Evolutionary conservation across 2,329 filamentous ascomycete species (phyloP).

Genomic region (Tolypocladium inflatum): DNA sequence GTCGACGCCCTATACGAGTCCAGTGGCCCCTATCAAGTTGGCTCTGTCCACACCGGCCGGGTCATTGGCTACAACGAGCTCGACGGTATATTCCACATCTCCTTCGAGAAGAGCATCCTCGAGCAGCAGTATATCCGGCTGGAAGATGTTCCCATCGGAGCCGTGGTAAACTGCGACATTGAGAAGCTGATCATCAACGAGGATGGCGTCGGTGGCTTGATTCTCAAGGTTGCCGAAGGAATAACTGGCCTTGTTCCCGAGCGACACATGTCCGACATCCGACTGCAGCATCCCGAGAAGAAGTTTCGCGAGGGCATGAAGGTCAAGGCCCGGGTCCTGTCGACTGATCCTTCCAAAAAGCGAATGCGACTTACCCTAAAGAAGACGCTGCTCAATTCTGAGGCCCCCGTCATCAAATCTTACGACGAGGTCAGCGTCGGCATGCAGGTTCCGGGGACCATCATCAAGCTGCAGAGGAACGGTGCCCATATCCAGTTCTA

Average conservation of each 20-base stretch:
- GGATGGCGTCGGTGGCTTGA: constrained; percentile 68
- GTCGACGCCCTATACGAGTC: constrained; percentile 72
- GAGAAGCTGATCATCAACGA: constrained; percentile 75
- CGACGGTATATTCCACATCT: constrained; percentile 78
- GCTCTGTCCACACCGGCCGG: constrained; percentile 69
- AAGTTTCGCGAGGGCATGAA: constrained; percentile 84
- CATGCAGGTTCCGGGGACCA: constrained; percentile 74
- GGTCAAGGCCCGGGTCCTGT: constrained; percentile 79
- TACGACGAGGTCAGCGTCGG: constrained; percentile 68
- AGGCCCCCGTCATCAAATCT: constrained; percentile 66
- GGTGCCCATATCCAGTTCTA: constrained; percentile 94
- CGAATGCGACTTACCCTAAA: constrained; percentile 85
- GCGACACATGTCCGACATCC: constrained; percentile 79
- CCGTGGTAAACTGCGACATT: constrained; percentile 70
- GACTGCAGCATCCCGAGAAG: constrained; percentile 85
- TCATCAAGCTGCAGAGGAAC: constrained; percentile 67
- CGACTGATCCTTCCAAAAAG: constrained; percentile 63
- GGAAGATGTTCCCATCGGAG: constrained; percentile 78
- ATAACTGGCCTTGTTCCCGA: constrained; percentile 85
- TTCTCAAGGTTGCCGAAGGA: constrained; percentile 76
- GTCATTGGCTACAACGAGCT: constrained; percentile 80
- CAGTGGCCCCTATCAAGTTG: constrained; percentile 69
- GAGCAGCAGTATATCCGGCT: constrained; percentile 86
- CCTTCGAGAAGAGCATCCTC: constrained; percentile 71
- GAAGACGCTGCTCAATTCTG: constrained; percentile 88